Evolutionary conservation across 2,329 filamentous ascomycete genomes (phyloP).

Genomic region (Fusarium hainanense): DNA sequence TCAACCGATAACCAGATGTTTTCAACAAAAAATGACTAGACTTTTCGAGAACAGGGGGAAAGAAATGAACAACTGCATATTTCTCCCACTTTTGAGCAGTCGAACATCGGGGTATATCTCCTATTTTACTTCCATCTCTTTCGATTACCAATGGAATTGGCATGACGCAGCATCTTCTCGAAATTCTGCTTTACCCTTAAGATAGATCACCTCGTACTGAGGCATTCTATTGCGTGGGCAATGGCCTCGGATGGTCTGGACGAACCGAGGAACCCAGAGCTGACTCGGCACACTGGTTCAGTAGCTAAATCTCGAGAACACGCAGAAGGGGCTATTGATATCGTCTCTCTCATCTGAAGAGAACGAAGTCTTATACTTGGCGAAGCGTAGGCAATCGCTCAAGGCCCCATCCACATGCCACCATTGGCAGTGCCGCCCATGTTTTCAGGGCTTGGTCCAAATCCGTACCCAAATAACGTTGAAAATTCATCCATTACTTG

Average conservation of each 20-base stretch:
- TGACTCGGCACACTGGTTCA: background rate
- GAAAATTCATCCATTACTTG: conserved; percentile 54
- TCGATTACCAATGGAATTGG: background rate
- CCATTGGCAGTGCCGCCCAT: conserved; percentile 42
- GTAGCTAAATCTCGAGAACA: background rate
- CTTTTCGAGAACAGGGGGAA: conserved; percentile 10
- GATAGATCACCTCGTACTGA: background rate
- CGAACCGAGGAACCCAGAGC: background rate
- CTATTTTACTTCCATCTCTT: background rate
- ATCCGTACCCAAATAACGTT: conserved; percentile 48
- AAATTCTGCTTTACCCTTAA: background rate
- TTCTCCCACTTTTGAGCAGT: conserved; percentile 5
- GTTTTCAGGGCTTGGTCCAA: conserved; percentile 47
- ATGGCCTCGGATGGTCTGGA: background rate
- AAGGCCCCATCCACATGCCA: conserved; percentile 47
- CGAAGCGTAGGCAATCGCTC: conserved; percentile 13
- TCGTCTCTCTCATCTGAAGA: conserved; percentile 10
- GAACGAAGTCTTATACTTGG: conserved; percentile 1
- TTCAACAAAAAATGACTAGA: conserved; percentile 11
- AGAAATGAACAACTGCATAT: conserved; percentile 3
- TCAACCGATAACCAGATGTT: background rate
- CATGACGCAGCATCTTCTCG: background rate
- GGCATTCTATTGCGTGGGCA: background rate
- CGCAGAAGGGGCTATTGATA: background rate
- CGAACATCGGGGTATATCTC: background rate